Evolutionary conservation across 2,329 filamentous ascomycete genomes (phyloP).

Genomic region (Cladophialophora immunda): DNA sequence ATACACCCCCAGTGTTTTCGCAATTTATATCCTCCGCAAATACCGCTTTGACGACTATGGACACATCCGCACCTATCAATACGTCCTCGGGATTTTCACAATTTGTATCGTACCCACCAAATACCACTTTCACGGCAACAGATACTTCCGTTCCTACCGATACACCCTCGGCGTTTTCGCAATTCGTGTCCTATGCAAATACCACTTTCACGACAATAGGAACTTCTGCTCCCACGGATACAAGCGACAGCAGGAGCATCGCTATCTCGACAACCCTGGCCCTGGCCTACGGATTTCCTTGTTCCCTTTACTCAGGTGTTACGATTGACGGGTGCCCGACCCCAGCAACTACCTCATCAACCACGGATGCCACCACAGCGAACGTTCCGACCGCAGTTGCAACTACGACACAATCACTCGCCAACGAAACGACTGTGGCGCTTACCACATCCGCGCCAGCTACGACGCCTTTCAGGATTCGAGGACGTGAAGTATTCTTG

Average conservation of each 20-base stretch:
- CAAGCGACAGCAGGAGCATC: conserved; percentile 7
- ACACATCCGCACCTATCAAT: background rate
- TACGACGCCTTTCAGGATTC: conserved; percentile 32
- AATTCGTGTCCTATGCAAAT: background rate
- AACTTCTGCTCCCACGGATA: conserved; percentile 2
- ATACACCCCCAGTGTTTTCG: conserved; percentile 18
- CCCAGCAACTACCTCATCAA: conserved; percentile 9
- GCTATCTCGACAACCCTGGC: conserved; percentile 12
- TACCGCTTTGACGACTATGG: background rate
- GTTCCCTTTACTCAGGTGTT: conserved; percentile 19
- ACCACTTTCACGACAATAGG: conserved; percentile 22
- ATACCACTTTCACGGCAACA: background rate
- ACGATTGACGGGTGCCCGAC: conserved; percentile 21
- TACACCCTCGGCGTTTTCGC: background rate
- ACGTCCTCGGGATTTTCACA: background rate
- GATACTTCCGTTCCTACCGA: background rate
- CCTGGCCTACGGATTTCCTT: conserved; percentile 9
- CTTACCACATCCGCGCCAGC: conserved; percentile 13
- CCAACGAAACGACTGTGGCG: background rate
- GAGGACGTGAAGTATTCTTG: conserved; percentile 30
- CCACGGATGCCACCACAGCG: background rate
- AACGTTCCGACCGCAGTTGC: conserved; percentile 24
- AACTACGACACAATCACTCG: conserved; percentile 15
- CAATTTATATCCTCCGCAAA: background rate
- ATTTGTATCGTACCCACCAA: background rate